phyloP scores from a whole-genome alignment of 495 filamentous ascomycete genomes.

The Penicillium daleae region DNA sequence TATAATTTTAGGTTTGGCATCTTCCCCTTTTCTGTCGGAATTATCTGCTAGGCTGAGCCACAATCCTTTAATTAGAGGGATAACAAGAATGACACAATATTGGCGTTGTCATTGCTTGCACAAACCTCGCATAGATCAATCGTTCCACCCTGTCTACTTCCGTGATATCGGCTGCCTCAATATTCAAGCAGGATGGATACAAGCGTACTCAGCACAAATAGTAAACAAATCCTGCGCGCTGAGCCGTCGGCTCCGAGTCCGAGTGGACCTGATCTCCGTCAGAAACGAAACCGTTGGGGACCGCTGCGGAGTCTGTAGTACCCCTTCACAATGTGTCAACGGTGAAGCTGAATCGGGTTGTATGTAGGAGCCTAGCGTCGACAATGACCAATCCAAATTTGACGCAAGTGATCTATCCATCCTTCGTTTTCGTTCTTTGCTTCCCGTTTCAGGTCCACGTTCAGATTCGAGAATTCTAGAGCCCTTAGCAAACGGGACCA shows the following conservation, averaged over 20 bases:
- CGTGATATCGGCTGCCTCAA: background rate
- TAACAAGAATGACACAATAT: background rate
- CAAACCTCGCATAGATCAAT: background rate
- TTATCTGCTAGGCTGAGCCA: background rate
- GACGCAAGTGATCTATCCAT: slow-evolving; percentile 1
- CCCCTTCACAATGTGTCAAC: background rate
- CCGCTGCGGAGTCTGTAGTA: slow-evolving; percentile 24
- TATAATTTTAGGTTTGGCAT: background rate
- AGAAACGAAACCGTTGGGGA: slow-evolving; percentile 21
- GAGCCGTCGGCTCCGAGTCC: slow-evolving; percentile 24
- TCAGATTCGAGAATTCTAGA: background rate
- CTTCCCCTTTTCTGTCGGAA: background rate
- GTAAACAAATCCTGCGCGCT: slow-evolving; percentile 13
- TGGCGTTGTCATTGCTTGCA: background rate
- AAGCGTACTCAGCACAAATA: background rate
- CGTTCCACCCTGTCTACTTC: background rate
- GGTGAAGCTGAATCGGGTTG: slow-evolving; percentile 6
- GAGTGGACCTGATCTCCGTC: slow-evolving; percentile 22
- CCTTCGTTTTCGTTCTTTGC: background rate
- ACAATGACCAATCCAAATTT: background rate
- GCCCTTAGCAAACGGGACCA: slow-evolving; percentile 1
- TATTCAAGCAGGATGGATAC: background rate
- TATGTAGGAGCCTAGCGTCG: background rate
- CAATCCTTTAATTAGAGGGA: background rate
- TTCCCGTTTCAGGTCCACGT: background rate